phyloP scores from a whole-genome alignment of 106 monocot genomes.

The Phalaenopsis equestris region DNA sequence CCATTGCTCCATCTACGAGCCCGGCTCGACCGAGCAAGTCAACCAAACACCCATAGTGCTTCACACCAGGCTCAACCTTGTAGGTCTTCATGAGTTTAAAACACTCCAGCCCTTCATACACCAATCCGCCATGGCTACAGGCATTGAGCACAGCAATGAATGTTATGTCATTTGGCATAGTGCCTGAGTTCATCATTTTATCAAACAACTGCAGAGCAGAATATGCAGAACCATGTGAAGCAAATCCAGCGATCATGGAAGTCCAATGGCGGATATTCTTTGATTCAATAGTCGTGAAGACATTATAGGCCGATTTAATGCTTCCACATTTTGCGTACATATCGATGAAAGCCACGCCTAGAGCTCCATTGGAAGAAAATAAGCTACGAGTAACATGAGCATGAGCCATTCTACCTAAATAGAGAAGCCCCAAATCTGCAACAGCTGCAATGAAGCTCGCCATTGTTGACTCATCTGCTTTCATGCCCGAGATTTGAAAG shows the following conservation, averaged over 20 bases:
- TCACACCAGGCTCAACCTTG: constrained; percentile 16
- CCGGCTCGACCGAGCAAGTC: constrained; percentile 31
- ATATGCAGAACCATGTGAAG: constrained; percentile 25
- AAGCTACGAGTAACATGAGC: constrained; percentile 9
- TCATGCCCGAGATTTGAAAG: constrained; percentile 14
- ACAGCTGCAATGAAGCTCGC: constrained; percentile 15
- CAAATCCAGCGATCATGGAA: constrained; percentile 22
- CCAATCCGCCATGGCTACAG: constrained; percentile 30
- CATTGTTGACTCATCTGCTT: constrained; percentile 31
- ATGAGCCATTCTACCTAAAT: constrained; percentile 20
- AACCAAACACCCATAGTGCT: constrained; percentile 40
- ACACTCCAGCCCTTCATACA: constrained; percentile 19
- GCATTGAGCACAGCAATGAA: constrained; percentile 29
- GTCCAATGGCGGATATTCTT: constrained; percentile 39
- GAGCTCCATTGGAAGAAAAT: constrained; percentile 14
- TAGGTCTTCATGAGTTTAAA: constrained; percentile 23
- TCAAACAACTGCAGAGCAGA: constrained; percentile 14
- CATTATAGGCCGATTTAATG: constrained; percentile 11
- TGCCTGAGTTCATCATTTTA: constrained; percentile 16
- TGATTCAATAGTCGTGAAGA: constrained; percentile 13
- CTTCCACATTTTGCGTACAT: constrained; percentile 29
- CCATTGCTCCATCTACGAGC: constrained; percentile 18
- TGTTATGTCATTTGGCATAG: constrained; percentile 26
- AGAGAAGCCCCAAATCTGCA: constrained; percentile 18
- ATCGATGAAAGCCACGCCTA: constrained; percentile 18